Conservation (phyloP, 2,329 filamentous ascomycete genomes). For the Cladosporium sp. region DNA sequence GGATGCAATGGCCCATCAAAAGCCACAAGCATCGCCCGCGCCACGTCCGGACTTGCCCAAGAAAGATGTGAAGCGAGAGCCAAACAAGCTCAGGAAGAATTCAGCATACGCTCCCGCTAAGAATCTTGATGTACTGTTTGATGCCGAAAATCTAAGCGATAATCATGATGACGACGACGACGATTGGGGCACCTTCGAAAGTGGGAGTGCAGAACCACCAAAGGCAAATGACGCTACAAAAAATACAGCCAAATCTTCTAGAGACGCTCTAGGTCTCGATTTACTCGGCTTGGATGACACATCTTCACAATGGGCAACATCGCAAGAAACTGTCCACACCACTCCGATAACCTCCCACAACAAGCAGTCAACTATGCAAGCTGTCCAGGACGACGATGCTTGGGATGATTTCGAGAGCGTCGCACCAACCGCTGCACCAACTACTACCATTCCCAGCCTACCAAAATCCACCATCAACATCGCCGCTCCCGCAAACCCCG, state of each 20-base stretch:
- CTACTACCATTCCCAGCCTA: constrained; percentile 9
- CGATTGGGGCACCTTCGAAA: constrained; percentile 39
- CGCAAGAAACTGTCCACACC: background rate
- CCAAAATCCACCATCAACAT: constrained; percentile 11
- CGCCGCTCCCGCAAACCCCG: constrained; percentile 4
- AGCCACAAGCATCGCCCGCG: constrained; percentile 8
- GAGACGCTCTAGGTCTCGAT: constrained; percentile 22
- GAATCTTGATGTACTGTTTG: constrained; percentile 35
- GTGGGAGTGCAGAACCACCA: background rate
- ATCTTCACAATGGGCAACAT: constrained; percentile 11
- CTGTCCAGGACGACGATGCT: constrained; percentile 32
- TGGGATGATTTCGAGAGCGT: constrained; percentile 49
- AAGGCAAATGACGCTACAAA: background rate
- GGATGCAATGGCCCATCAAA: constrained; percentile 27
- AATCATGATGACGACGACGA: constrained; percentile 33
- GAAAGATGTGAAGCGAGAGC: constrained; percentile 16
- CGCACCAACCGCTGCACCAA: constrained; percentile 19
- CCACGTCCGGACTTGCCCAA: background rate
- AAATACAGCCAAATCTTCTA: background rate
- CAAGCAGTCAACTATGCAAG: background rate
- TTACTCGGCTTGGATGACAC: constrained; percentile 33
- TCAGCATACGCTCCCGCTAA: constrained; percentile 24
- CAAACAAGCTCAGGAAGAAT: constrained; percentile 31
- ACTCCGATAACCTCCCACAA: constrained; percentile 11
- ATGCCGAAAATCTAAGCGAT: constrained; percentile 33